phyloP scores from a whole-genome alignment of 2,329 filamentous ascomycete species.

The Diaporthe ampelina region DNA sequence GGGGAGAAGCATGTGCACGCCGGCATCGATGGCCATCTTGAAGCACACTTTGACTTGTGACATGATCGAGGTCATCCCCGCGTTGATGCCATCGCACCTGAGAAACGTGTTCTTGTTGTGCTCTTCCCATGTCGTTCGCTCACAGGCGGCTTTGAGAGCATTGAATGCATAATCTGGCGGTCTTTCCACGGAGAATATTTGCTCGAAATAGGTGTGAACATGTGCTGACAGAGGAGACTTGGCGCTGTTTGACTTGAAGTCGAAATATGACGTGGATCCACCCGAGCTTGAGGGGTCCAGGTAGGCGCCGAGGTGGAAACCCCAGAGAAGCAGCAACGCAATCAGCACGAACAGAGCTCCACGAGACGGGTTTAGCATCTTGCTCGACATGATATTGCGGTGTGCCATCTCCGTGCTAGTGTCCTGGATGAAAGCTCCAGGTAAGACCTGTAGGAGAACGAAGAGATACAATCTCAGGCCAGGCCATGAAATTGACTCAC shows the following conservation, averaged over 20 bases:
- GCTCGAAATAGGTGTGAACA: constrained; percentile 49
- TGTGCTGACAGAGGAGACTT: constrained; percentile 35
- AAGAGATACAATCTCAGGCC: not conserved
- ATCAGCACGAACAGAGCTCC: not conserved
- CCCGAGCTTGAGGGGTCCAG: not conserved
- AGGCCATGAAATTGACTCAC: not conserved
- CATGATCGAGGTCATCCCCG: constrained; percentile 49
- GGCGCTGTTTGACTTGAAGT: not conserved
- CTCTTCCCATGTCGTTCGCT: constrained; percentile 41
- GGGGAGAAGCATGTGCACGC: constrained; percentile 46
- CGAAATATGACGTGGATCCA: not conserved
- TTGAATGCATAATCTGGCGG: constrained; percentile 45
- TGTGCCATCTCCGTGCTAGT: too few relatives aligned
- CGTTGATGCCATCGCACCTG: constrained; percentile 47
- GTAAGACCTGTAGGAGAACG: not conserved
- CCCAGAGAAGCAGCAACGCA: constrained; percentile 16
- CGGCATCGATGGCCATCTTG: constrained; percentile 50
- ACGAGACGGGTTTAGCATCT: constrained; percentile 12
- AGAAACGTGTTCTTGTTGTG: constrained; percentile 45
- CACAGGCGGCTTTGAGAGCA: constrained; percentile 42
- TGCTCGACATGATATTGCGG: not conserved
- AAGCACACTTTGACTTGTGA: constrained; percentile 50
- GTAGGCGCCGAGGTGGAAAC: constrained; percentile 30
- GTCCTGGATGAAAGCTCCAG: too few relatives aligned
- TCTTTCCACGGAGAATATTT: constrained; percentile 47